Evolutionary conservation across 805 yeast genomes (phyloP), one percentile per base, ranked within the genome.

Genomic region (Candida piceae): DNA sequence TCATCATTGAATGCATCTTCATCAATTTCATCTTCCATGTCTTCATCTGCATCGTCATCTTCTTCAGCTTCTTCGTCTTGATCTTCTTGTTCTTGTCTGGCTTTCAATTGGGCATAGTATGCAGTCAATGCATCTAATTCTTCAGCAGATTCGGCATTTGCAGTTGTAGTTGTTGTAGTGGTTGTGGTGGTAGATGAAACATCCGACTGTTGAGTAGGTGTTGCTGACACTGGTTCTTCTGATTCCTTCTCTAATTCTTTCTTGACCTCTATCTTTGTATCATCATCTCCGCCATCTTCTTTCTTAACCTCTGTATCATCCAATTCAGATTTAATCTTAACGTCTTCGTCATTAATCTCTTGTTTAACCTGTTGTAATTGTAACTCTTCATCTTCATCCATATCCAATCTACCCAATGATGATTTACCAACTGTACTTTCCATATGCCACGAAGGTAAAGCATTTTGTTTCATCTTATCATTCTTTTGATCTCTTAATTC

Each of bases 401-500:
- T 78, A 31, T 72, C 80, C 40, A 78, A 50, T 44, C 66, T 72
- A 40, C 80, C 84, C 40, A 76, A 58, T 4, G 72, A 69, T 11
- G 71, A 61, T 48, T 79, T 70, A 31, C 95, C 96, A 47, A 90
- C 90, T 1, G 99, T 89, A 55, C 90, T 78, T 49, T 82, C 81
- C 46, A 83, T 78, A 57, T 93, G 96, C 99, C 99, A 93, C 20
- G 93, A 81, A 7, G 99, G 99, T 48, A 93, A 70, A 4, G 96
- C 96, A 57, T 93, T 93, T 60, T 90, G 96, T 55, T 84, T 81
- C 59, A 89, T 70, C 47, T 76, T 71, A 59, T 73, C 80, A 60
- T 75, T 78, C 71, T 73, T 79, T 66, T 68, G 78, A 58, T 84
- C 82, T 54, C 75, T 67, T 49, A 78, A 79, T 54, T 68, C 72